These are phyloP conservation scores for Leccinum aurantiacum DNA, from an alignment of 768 basidiomycete species.

Conservation along the genomic window DNA sequence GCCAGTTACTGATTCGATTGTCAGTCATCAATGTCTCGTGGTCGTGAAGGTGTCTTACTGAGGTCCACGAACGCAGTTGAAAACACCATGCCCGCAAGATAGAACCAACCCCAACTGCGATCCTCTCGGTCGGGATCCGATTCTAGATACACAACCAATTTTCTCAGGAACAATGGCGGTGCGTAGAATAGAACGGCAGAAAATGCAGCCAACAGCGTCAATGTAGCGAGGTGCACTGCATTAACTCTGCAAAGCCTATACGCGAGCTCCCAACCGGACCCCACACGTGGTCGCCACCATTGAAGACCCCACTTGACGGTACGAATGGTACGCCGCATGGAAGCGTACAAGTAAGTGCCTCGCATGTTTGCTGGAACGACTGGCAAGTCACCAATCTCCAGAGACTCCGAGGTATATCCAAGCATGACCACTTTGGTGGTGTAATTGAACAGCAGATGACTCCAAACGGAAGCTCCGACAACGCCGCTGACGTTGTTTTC, in stretches of 20 bases:
- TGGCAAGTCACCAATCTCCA: slow-evolving; percentile 88
- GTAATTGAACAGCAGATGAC: slow-evolving; percentile 74
- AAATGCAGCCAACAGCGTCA: slow-evolving; percentile 52
- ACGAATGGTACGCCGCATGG: slow-evolving; percentile 60
- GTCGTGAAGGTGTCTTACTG: slow-evolving; percentile 32
- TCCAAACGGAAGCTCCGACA: slow-evolving; percentile 46
- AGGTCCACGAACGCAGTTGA: slow-evolving; percentile 44
- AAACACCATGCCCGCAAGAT: slow-evolving; percentile 51
- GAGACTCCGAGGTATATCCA: slow-evolving; percentile 66
- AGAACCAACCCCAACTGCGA: slow-evolving; percentile 74
- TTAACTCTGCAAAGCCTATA: slow-evolving; percentile 67
- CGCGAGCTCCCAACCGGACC: slow-evolving; percentile 62
- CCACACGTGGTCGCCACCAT: slow-evolving; percentile 57
- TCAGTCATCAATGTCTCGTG: slow-evolving; percentile 7
- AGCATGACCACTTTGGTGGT: slow-evolving; percentile 87
- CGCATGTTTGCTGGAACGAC: slow-evolving; percentile 77
- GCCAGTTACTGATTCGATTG: slow-evolving; percentile 44
- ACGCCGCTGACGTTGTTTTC: slow-evolving; percentile 71
- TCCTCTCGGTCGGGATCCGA: slow-evolving; percentile 54
- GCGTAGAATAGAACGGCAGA: slow-evolving; percentile 66
- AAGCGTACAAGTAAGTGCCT: slow-evolving; percentile 56
- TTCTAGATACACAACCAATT: slow-evolving; percentile 65
- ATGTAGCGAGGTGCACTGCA: slow-evolving; percentile 34
- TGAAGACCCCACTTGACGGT: slow-evolving; percentile 50
- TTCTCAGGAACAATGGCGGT: slow-evolving; percentile 59